Evolutionary conservation across 2,329 filamentous ascomycete genomes (phyloP), one percentile per base, ranked within the genome.

Genomic region (Fonsecaea nubica): DNA sequence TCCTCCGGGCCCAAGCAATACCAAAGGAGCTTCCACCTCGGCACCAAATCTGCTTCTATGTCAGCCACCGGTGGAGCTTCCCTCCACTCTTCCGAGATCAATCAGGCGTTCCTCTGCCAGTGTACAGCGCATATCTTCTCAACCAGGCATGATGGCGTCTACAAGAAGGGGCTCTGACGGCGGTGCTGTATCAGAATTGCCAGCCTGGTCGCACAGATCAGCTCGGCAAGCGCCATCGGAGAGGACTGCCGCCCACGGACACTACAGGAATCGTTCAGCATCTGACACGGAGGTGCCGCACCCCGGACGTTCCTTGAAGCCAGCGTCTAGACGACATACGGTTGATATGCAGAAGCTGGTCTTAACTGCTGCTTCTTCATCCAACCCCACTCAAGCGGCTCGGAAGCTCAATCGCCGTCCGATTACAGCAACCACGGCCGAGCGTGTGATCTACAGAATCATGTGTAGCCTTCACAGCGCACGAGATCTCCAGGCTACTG

Each of bases 381-480:
- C 58, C 9, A 63, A 58, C 18, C n/a, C 33, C 3, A 25, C 33
- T 30, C 63, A 61, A 50, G 6, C 38, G 13, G 45, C 25, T 13
- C 56, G 25, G 36, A 57, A 38, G 33, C 55, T 60, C 21, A 32
- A 50, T 8, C 40, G 64, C 13, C 61, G 59, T n/a, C 69, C 62
- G 9, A 71, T 71, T 36, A 65, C 65, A 7, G 67, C 67, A n/a
- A 38, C 65, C 4, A 68, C 69, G 10, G 69, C 69, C 4, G 69
- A 71, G 58, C 62, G 55, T 13, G 68, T 71, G 9, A 71, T 71
- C 21, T 69, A 68, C 59, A 62, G 55, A 25, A 68, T 71, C 61
- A 71, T 71, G 69, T 66, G 63, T 45, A 66, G 68, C 62, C 53
- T 71, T 10, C 58, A 69, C 48, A 65, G 61, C 21, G 35, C 68